Conservation (phyloP, 345 rosid genomes). For the Camelina sativa region DNA sequence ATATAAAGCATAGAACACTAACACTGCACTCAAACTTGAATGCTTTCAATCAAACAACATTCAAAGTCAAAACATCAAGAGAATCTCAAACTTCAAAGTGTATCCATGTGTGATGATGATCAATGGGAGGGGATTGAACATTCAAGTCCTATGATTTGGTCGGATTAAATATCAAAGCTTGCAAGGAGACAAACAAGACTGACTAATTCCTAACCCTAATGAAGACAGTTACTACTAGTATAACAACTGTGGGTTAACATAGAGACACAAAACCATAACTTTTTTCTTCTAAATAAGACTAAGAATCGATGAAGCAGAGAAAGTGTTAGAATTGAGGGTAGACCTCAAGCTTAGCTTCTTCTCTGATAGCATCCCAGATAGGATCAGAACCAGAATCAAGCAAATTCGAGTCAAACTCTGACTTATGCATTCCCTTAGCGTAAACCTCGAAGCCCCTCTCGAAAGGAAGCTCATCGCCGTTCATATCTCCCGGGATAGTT, state of each 20-base stretch:
- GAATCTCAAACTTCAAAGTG: background rate
- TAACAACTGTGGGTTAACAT: background rate
- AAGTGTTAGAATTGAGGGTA: conserved; percentile 12
- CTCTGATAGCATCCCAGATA: conserved; percentile 77
- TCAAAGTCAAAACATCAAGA: background rate
- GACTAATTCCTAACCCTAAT: conserved; percentile 28
- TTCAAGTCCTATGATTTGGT: background rate
- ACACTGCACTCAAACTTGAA: background rate
- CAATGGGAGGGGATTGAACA: background rate
- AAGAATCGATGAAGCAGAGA: conserved; percentile 2
- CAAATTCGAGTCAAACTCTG: conserved; percentile 45
- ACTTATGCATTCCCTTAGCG: conserved; percentile 54
- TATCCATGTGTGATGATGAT: background rate
- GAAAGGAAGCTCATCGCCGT: conserved; percentile 46
- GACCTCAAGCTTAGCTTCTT: conserved; percentile 91
- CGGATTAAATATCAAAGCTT: conserved; percentile 12
- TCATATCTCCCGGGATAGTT: conserved; percentile 12
- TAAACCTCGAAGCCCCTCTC: conserved; percentile 81
- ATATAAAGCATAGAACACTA: conserved; percentile 2
- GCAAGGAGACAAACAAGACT: conserved; percentile 16
- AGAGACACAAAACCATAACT: background rate
- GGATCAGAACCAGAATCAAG: conserved; percentile 61
- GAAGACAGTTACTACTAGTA: conserved; percentile 8
- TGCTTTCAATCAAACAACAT: background rate
- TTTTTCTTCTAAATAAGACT: background rate